Base-by-base conservation (phyloP, 306 rosid species). In the Begonia peltatifolia region DNA sequence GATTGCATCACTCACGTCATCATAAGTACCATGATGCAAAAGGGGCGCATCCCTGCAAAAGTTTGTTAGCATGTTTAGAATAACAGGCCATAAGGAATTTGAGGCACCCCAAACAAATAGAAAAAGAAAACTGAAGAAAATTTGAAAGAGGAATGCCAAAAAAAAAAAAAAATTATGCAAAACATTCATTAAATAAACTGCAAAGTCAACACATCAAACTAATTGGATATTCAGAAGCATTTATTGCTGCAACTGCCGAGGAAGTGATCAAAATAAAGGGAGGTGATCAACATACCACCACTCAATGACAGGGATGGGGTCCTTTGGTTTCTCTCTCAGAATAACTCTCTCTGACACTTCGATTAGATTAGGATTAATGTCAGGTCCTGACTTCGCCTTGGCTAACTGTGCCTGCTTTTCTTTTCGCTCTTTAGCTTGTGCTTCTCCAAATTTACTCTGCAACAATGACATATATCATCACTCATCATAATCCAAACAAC, bases 391-490 rank as follows among this genome's bases (percentile, higher is more conserved):
- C 77, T 74, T 89, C 60, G 97, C 97, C 77, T 76, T 89, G 18
- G 94, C 94, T 70, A 89, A 62, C 55, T 89, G 97, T 17, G 94
- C 95, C 77, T 71, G 90, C 70, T 89, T 89, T 58, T 83, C 97
- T 74, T 46, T 82, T 54, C 87, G 93, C 83, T 89, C 97, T 71
- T 83, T 89, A 12, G 97, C 97, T 78, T 85, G 97, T 60, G 95
- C 90, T 75, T 90, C 97, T 63, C 97, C 97, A 76, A 82, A 90
- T 76, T 85, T 72, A 71, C 84, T 85, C 97, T 89, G 76, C 46
- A 63, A 10, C 50, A 18, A 47, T 30, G 38, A 63, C 42, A 56
- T 17, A 67, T 53, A 46, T 17, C 17, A 63, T 65, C 46, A 53
- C 42, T 18, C 63, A 2, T 20, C 8, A 7, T 30, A 1, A 7